phyloP scores from a whole-genome alignment of 768 basidiomycete species.

The Leccinum uliginosum region DNA sequence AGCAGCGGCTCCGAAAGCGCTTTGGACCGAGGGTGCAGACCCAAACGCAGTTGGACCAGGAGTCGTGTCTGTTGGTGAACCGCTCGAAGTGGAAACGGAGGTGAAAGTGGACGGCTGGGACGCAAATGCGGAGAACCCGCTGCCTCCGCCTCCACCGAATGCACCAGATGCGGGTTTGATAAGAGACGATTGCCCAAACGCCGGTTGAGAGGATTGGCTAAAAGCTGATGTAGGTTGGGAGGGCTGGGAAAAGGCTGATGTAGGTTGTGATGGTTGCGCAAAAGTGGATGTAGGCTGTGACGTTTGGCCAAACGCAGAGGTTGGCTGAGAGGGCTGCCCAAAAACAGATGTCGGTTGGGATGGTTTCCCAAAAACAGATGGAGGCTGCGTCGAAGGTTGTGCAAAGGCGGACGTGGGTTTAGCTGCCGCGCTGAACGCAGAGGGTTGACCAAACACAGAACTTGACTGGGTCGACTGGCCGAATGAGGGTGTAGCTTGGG shows the following conservation, averaged over 20 bases:
- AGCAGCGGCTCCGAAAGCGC: conserved; percentile 14
- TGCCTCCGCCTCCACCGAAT: conserved; percentile 41
- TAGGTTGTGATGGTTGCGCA: conserved; percentile 24
- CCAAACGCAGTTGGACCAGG: conserved; percentile 23
- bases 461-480: conserved; percentile 29
- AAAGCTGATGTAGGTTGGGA: conserved; percentile 33
- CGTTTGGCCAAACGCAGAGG: conserved; percentile 37
- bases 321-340: conserved; percentile 30
- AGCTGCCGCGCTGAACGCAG: conserved; percentile 32
- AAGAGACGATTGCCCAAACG: conserved; percentile 36
- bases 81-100: conserved; percentile 7
- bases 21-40: conserved; percentile 11
- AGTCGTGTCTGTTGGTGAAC: background rate
- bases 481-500: conserved; percentile 26
- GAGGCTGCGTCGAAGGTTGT: conserved; percentile 27
- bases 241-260: conserved; percentile 26
- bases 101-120: conserved; percentile 43
- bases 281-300: conserved; percentile 27
- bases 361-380: conserved; percentile 31
- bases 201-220: conserved; percentile 32
- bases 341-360: conserved; percentile 33
- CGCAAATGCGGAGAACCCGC: conserved; percentile 52
- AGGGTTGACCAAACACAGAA: conserved; percentile 37
- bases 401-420: conserved; percentile 25
- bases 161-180: conserved; percentile 51